phyloP scores from a whole-genome alignment of 2,329 filamentous ascomycete genomes.

The Beauveria australis region DNA sequence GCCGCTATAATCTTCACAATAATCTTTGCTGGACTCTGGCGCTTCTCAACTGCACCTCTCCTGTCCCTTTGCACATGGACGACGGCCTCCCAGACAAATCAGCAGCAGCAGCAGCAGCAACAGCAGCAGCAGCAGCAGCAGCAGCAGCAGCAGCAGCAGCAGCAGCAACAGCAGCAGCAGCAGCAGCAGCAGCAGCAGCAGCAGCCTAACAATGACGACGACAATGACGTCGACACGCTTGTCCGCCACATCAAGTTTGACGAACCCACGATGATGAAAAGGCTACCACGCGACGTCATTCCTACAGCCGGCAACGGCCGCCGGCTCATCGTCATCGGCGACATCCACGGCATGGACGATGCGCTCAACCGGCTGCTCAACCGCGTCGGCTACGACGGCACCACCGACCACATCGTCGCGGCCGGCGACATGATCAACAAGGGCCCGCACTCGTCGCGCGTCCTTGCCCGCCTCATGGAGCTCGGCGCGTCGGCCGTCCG shows the following conservation, averaged over 20 bases:
- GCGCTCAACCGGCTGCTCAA: constrained; percentile 59
- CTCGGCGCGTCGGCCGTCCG: constrained; percentile 74
- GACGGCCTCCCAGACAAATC: not conserved
- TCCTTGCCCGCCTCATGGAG: constrained; percentile 66
- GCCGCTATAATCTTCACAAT: not conserved
- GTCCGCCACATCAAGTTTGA: constrained; percentile 19
- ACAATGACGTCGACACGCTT: constrained; percentile 19
- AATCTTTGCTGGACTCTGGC: not conserved
- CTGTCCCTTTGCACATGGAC: not conserved
- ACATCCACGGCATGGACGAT: constrained; percentile 80
- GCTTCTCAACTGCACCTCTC: not conserved
- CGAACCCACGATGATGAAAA: constrained; percentile 22
- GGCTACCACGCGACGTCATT: constrained; percentile 23
- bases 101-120: not conserved
- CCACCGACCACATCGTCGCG: constrained; percentile 63
- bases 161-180: not conserved
- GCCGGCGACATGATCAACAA: constrained; percentile 78
- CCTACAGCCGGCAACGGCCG: constrained; percentile 33
- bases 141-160: not conserved
- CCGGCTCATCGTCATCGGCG: constrained; percentile 74
- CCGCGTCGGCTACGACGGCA: constrained; percentile 52
- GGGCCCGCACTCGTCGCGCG: constrained; percentile 72
- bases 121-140: not conserved
- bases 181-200: not conserved
- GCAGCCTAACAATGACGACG: constrained; percentile 20